Percentiles rank a stretch among this genome's conserved stretches.
phyloP scores from a whole-genome alignment of 352 stramenopile species.

The Phytopythium oedochilum region DNA sequence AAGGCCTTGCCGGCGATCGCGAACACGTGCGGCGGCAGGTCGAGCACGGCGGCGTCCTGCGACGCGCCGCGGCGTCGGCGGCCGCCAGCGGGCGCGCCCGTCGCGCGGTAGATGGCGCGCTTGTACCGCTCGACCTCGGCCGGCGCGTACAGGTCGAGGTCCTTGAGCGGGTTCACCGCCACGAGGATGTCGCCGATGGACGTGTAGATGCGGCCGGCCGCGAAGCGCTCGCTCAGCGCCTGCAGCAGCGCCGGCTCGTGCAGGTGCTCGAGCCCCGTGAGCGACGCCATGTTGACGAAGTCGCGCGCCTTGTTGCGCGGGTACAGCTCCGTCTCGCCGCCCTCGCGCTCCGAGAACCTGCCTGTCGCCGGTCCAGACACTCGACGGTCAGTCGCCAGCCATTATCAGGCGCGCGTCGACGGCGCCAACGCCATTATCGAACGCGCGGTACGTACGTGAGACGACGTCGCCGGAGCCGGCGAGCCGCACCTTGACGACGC shows the following conservation, averaged over 20 bases:
- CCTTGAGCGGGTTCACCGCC: conserved; percentile 80
- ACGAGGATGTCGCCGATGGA: conserved; percentile 85
- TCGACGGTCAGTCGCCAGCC: conserved; percentile 1
- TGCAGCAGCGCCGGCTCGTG: conserved; percentile 82
- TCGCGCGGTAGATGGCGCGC: conserved; percentile 26
- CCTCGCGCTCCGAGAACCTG: conserved; percentile 25
- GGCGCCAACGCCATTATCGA: no score
- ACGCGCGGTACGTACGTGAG: conserved; percentile 34
- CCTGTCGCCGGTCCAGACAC: conserved; percentile 6
- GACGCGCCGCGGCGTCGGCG: conserved; percentile 4
- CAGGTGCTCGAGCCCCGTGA: conserved; percentile 78
- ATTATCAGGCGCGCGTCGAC: no score
- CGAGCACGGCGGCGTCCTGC: conserved; percentile 2
- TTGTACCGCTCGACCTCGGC: conserved; percentile 67
- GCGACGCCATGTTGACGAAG: conserved; percentile 49
- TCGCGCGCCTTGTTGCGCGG: conserved; percentile 62
- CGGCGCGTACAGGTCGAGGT: conserved; percentile 61
- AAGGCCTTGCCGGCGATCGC: conserved; percentile 88
- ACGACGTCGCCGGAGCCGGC: conserved; percentile 36
- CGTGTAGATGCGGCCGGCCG: conserved; percentile 80
- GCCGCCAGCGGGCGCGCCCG: background rate
- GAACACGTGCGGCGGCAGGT: conserved; percentile 85
- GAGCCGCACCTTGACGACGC: conserved; percentile 41
- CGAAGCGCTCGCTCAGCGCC: conserved; percentile 73
- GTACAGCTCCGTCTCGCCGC: conserved; percentile 38